Base-by-base conservation (phyloP, 2,329 filamentous ascomycete genomes). In the Fusarium lyarnte region DNA sequence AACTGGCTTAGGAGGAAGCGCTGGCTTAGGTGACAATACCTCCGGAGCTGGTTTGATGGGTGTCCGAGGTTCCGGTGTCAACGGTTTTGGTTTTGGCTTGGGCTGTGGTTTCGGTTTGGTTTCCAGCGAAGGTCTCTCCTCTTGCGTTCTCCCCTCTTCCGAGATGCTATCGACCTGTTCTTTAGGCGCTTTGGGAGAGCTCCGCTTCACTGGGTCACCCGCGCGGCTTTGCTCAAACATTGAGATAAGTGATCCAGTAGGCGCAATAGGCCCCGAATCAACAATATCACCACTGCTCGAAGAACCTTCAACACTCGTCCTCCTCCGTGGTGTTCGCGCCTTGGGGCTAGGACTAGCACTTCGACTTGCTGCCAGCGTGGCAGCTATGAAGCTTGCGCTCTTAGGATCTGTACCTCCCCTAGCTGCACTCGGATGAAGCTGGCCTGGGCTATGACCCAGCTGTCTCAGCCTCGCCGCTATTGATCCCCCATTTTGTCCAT, bases 191-290 rank as follows among this genome's bases (percentile, higher is more conserved):
- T 67, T 74, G 8, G 73, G 74, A 46, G 74, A 75, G 25, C 66
- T 70, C 60, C 77, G 83, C 76, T 83, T 84, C 10, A 79, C 75
- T 7, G 81, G 80, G 47, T 82, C 80, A n/a, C 72, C 74, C 21
- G 70, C 73, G 54, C 63, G 70, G 45, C 82, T 85, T 70, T 86
- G 84, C 80, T 94, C 92, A 73, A 94, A 94, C 82, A 93, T 86
- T 42, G 88, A 88, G 59, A 94, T 91, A 25, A 94, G 83, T 8
- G 90, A 88, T 6, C 85, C 89, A 1, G 91, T 91, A 0, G 91
- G 86, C 29, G 87, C 83, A 54, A 92, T 90, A 10, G 89, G 84
- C 3, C 84, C 86, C 14, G 87, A 87, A 77, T 93, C 79, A 38
- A 82, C 78, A 55, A 77, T 74, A 47, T 80, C 75, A 54, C 76